Evolutionary conservation across 2,329 filamentous ascomycete species (phyloP).

Genomic region (Nakataea oryzae): DNA sequence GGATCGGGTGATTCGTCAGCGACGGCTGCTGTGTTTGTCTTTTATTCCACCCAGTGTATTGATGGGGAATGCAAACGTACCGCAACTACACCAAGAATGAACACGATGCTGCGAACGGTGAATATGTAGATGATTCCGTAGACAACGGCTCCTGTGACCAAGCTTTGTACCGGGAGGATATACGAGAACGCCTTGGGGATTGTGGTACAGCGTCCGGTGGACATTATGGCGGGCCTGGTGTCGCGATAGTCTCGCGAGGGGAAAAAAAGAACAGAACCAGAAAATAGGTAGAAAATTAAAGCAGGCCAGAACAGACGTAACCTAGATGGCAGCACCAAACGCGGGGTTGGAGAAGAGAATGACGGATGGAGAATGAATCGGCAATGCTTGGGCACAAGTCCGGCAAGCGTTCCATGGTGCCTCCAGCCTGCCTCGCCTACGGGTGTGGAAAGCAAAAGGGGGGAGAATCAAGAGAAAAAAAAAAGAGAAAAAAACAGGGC

Average conservation of each 20-base stretch:
- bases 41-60: neutral
- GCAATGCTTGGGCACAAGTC: neutral
- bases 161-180: constrained; percentile 10
- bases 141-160: constrained; percentile 11
- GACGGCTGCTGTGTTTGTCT: neutral
- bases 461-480: neutral
- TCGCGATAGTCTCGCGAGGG: neutral
- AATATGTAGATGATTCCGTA: constrained; percentile 13
- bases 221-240: neutral
- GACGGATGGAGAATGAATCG: neutral
- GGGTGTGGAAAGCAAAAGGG: neutral
- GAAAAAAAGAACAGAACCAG: neutral
- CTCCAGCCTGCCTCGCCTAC: neutral
- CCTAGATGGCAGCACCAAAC: neutral
- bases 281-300: neutral
- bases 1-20: neutral
- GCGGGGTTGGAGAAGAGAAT: neutral
- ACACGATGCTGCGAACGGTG: constrained; percentile 7
- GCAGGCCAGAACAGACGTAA: neutral
- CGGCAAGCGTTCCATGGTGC: neutral
- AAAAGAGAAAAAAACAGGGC: too few relatives aligned
- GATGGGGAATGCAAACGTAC: constrained; percentile 7
- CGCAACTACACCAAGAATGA: constrained; percentile 11
- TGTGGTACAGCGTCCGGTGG: neutral
- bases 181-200: constrained; percentile 11